phyloP scores from a whole-genome alignment of 352 stramenopile species.

The Phytophthora parvispora region DNA sequence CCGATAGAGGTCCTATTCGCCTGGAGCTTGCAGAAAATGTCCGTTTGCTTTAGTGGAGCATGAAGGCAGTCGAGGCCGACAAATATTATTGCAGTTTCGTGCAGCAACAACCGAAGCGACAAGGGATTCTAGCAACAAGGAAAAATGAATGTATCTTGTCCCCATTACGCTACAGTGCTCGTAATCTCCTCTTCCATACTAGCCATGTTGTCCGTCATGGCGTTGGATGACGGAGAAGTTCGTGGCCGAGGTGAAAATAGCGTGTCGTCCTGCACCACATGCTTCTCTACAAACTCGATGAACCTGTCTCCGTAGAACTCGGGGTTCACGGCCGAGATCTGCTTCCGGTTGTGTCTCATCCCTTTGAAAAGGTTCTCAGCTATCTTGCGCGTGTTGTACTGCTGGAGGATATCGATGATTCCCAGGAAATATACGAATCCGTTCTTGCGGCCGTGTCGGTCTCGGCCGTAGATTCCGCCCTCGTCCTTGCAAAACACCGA shows the following conservation, averaged over 20 bases:
- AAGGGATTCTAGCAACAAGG: background rate
- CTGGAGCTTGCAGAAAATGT: too few species aligned
- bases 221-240: slow-evolving; percentile 10
- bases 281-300: slow-evolving; percentile 90
- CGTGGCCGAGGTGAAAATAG: slow-evolving; percentile 29
- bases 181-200: slow-evolving; percentile 21
- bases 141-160: background rate
- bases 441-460: slow-evolving; percentile 72
- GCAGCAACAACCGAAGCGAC: background rate
- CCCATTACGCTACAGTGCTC: background rate
- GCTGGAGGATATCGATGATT: slow-evolving; percentile 96
- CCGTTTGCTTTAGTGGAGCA: too few species aligned
- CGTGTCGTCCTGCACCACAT: slow-evolving; percentile 77
- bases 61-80: too few species aligned
- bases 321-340: slow-evolving; percentile 91
- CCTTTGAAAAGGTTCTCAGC: slow-evolving; percentile 93
- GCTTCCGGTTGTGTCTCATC: slow-evolving; percentile 83
- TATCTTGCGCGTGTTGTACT: slow-evolving; percentile 95
- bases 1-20: too few species aligned
- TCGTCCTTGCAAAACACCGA: slow-evolving; percentile 84
- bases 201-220: slow-evolving; percentile 3
- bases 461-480: slow-evolving; percentile 76
- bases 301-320: slow-evolving; percentile 93
- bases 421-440: slow-evolving; percentile 92
- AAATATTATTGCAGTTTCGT: too few species aligned